These are phyloP conservation scores for Coniochaeta sp. DNA, from an alignment of 2,329 filamentous ascomycete genomes.

Conservation along the genomic window DNA sequence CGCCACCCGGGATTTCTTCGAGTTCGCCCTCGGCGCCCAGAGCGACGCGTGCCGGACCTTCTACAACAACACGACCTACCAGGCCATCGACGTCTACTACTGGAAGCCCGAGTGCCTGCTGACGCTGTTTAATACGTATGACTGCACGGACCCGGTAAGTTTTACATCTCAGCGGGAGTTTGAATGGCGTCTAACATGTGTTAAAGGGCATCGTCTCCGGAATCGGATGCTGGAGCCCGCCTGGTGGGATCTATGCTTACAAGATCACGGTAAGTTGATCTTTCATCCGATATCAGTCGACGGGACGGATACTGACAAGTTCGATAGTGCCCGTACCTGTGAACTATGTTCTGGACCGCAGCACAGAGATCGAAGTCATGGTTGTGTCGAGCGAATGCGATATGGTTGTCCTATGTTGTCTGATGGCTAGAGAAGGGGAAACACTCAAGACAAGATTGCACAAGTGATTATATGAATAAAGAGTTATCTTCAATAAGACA, in stretches of 20 bases:
- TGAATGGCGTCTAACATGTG: background rate
- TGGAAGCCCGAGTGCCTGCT: constrained; percentile 7
- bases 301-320: background rate
- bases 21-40: constrained; percentile 2
- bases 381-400: background rate
- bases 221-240: constrained; percentile 6
- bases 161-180: no score
- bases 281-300: background rate
- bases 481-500: no score
- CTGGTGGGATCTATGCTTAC: constrained; percentile 7
- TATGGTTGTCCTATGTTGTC: background rate
- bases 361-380: background rate
- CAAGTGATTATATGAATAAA: no score
- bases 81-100: constrained; percentile 5
- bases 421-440: no score
- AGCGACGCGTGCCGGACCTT: constrained; percentile 6
- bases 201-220: constrained; percentile 5
- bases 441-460: no score
- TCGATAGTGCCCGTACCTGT: background rate
- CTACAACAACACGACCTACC: constrained; percentile 6
- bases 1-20: background rate
- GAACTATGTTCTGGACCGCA: background rate
- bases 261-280: constrained; percentile 1
- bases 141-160: constrained; percentile 7
- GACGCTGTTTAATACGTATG: constrained; percentile 7